Conservation (phyloP, 148 eudicot species). For the Limonium bicolor region DNA sequence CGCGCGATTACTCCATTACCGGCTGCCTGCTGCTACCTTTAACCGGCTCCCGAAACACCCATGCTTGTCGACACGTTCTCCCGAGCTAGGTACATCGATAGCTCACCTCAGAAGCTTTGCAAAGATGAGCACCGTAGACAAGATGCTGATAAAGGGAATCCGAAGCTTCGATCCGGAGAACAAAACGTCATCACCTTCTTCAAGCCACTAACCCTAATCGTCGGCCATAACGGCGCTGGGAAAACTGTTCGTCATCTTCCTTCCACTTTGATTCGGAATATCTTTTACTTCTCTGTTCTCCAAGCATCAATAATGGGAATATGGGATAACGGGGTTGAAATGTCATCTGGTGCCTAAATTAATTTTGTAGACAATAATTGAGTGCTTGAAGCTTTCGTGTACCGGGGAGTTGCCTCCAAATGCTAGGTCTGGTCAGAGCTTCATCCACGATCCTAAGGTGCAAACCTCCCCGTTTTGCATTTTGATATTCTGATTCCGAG, state of each 20-base stretch:
- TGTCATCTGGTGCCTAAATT: no score
- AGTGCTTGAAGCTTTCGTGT: conserved; percentile 92
- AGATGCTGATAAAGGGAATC: conserved; percentile 93
- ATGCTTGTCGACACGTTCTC: not conserved
- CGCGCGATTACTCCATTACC: no score
- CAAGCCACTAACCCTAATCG: conserved; percentile 83
- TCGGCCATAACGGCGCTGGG: conserved; percentile 95
- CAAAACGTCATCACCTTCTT: conserved; percentile 85
- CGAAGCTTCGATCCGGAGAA: conserved; percentile 98
- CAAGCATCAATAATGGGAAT: no score
- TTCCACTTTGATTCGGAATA: not conserved
- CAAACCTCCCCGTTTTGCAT: not conserved
- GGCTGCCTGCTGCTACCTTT: no score
- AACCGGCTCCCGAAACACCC: conserved; percentile 10
- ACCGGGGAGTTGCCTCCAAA: conserved; percentile 97
- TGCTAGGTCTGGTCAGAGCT: conserved; percentile 96
- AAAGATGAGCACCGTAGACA: conserved; percentile 93
- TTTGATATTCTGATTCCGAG: not conserved
- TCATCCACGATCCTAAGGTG: conserved; percentile 99
- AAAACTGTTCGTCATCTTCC: conserved; percentile 42
- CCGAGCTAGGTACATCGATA: not conserved
- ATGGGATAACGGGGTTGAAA: no score
- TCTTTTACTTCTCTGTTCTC: not conserved
- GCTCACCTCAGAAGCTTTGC: not conserved
- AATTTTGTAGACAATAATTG: conserved; percentile 72